A percentile compares a stretch with the other conserved stretches of the same genome.
Conservation (phyloP, 352 stramenopile genomes). For the Phytophthora meadii region DNA sequence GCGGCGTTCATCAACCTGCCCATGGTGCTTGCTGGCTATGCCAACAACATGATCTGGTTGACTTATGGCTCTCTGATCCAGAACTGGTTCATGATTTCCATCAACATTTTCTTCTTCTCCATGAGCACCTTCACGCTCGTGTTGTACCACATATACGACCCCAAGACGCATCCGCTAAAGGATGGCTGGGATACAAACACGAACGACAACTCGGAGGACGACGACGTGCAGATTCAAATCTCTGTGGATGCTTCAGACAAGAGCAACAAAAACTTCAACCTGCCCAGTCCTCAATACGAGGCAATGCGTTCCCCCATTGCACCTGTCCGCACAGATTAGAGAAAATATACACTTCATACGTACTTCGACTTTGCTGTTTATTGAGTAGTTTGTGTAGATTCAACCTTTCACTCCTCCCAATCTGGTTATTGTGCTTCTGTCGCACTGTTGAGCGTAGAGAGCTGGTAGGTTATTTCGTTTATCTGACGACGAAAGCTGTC, state of each 20-base stretch:
- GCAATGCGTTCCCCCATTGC: conserved; percentile 20
- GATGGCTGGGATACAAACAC: conserved; percentile 23
- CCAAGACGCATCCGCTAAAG: conserved; percentile 37
- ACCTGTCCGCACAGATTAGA: conserved; percentile 24
- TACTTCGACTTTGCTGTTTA: too few species aligned
- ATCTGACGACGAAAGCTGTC: neutral
- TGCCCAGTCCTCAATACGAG: conserved; percentile 26
- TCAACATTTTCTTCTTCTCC: conserved; percentile 43
- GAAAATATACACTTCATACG: conserved; percentile 9
- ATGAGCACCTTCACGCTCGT: conserved; percentile 30
- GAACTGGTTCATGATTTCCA: conserved; percentile 47
- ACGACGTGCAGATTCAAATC: conserved; percentile 25
- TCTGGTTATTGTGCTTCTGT: too few species aligned
- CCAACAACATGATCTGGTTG: conserved; percentile 64
- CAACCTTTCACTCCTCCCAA: neutral
- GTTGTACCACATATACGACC: conserved; percentile 38
- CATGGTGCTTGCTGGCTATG: conserved; percentile 47
- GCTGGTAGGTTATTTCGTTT: neutral
- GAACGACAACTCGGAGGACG: conserved; percentile 22
- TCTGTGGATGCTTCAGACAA: conserved; percentile 17
- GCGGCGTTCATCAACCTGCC: conserved; percentile 56
- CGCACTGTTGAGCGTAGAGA: too few species aligned
- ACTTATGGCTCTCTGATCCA: conserved; percentile 47
- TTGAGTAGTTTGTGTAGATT: neutral
- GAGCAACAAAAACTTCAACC: conserved; percentile 21